Conservation (phyloP, 2,329 filamentous ascomycete genomes). For the Xylariaceae sp. region DNA sequence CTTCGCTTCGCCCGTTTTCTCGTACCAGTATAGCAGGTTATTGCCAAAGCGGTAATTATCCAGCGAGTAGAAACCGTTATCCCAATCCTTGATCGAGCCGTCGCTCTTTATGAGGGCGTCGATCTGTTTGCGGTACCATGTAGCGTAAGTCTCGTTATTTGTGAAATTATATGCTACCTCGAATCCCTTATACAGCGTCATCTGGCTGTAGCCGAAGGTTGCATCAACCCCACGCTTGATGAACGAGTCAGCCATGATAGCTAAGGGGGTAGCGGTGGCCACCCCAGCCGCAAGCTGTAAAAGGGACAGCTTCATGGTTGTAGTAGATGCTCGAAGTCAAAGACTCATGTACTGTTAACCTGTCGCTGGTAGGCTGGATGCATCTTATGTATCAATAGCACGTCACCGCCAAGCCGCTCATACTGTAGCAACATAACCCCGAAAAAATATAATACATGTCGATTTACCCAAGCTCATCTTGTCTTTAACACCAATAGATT, state of each 20-base stretch:
- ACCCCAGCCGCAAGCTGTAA: constrained; percentile 23
- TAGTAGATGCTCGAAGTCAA: not conserved
- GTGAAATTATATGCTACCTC: constrained; percentile 52
- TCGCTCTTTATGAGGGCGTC: constrained; percentile 53
- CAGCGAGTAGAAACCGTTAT: constrained; percentile 54
- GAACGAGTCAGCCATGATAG: constrained; percentile 54
- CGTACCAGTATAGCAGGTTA: constrained; percentile 57
- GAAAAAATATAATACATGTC: not conserved
- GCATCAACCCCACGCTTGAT: constrained; percentile 47
- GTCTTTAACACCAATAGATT: constrained; percentile 2
- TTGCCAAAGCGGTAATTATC: constrained; percentile 60
- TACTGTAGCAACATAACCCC: too few species aligned
- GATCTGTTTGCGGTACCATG: constrained; percentile 53
- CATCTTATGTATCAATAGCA: constrained; percentile 9
- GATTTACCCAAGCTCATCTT: not conserved
- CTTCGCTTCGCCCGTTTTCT: constrained; percentile 51
- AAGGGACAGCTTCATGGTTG: constrained; percentile 29
- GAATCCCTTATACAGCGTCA: constrained; percentile 53
- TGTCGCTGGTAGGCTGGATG: not conserved
- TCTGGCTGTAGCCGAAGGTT: constrained; percentile 51
- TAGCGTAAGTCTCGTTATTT: constrained; percentile 49
- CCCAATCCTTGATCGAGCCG: constrained; percentile 54
- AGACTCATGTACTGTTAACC: not conserved
- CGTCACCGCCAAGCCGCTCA: constrained; percentile 1
- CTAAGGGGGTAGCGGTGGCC: constrained; percentile 32